These are phyloP conservation scores for Rhizopus sp. DNA, from an alignment of 371 early-diverging fungal genomes.

Conservation along the genomic window DNA sequence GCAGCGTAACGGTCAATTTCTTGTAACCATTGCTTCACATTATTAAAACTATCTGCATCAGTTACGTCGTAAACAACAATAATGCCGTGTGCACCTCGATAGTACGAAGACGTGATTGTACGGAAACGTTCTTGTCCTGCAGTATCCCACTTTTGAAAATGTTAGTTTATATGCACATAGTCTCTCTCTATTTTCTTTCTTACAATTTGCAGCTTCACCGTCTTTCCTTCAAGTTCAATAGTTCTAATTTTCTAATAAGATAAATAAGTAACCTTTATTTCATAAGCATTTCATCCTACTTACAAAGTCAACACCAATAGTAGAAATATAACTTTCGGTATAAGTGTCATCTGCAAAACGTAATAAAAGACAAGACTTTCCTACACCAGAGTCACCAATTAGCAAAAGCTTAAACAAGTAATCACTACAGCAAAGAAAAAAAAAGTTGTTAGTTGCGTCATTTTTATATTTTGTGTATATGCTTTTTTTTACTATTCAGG, in stretches of 20 bases:
- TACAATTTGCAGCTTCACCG: constrained; percentile 96
- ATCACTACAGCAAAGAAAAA: constrained; percentile 32
- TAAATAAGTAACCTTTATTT: constrained; percentile 22
- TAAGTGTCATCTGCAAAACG: constrained; percentile 95
- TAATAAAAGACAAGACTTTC: constrained; percentile 92
- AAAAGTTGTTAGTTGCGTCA: not conserved
- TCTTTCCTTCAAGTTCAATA: constrained; percentile 93
- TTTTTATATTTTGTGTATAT: constrained; percentile 52
- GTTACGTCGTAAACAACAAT: constrained; percentile 99
- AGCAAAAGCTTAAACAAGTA: constrained; percentile 87
- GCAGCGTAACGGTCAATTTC: constrained; percentile 84
- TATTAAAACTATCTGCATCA: constrained; percentile 92
- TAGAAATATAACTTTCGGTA: constrained; percentile 92
- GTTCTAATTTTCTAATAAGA: constrained; percentile 92
- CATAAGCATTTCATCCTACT: constrained; percentile 9
- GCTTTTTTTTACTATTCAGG: constrained; percentile 46
- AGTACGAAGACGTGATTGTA: constrained; percentile 98
- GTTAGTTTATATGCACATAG: too few relatives aligned
- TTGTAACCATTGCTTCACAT: constrained; percentile 94
- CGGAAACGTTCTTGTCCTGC: constrained; percentile 99
- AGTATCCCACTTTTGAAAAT: constrained; percentile 88
- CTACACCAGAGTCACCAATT: constrained; percentile 97
- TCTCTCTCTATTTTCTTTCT: constrained; percentile 12
- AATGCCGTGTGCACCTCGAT: constrained; percentile 98
- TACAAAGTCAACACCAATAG: constrained; percentile 98